Base-by-base conservation (phyloP, 768 basidiomycete species). In the Leccinum truebloodii region DNA sequence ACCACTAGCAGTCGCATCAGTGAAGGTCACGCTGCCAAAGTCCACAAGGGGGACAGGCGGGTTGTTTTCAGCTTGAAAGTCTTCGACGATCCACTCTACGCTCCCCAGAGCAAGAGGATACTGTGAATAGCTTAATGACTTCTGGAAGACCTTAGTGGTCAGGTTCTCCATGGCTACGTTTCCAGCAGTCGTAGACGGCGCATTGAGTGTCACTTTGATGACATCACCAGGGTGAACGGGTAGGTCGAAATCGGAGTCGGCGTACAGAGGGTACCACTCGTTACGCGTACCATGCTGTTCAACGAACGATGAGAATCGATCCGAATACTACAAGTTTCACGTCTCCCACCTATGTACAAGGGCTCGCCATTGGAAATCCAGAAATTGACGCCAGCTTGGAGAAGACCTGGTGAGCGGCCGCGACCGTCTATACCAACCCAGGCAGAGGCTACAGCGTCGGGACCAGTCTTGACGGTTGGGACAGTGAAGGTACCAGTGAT, bases 1-100 rank as follows among this genome's bases (percentile, higher is more conserved):
- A 6, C 61, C 64, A 26, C 48, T 50, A 20, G 65, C 68, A 37
- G 34, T 57, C 14, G 63, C 62, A 12, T 18, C 12, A 13, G 3
- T 22, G 64, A 69, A 71, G 4, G 55, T 57, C 22, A 71, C 63
- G 8, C 57, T 67, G 35, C 69, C 60, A 52, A 68, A 70, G 60
- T 69, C n/a, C 22, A 54, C 61, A 3, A 71, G 48, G 1, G 59
- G 49, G 49, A 34, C 34, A 34, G 34, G 34, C 9, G 34, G 34
- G 34, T 61, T 65, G 3, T 49, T 49, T 24, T 12, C 9, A 16
- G 59, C n/a, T 28, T 59, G 20, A 50, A 61, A 59, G 61, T 71
- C 67, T 13, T 69, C 67, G 2, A 71, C 59, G 52, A 64, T 69
- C 69, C 69, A 70, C 57, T 70, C 69, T 9, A 63, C 69, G 14